Evolutionary conservation across 257 asterid genomes (phyloP), one percentile per base, ranked within the genome.

Genomic region (Salvia miltiorrhiza): DNA sequence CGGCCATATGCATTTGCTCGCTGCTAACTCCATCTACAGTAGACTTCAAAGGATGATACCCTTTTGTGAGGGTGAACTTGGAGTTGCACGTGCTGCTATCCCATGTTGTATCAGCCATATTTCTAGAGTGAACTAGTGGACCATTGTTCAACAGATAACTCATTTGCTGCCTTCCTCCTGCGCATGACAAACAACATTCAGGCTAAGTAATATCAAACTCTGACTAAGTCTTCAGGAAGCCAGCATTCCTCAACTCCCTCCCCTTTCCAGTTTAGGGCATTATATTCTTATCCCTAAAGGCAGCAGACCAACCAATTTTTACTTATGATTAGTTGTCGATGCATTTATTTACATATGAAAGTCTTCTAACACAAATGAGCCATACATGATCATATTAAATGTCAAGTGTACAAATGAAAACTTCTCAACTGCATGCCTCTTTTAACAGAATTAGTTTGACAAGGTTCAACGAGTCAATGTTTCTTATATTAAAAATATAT

Each of bases 11-110:
- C 75, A 85, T 69, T 70, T 77, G 84, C 75, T 81, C 85, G 11
- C 58, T 75, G 53, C 70, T 62, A 45, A 72, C 70, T 16, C 77
- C 87, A 57, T 79, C 67, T 80, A 78, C 85, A 32, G 20, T 77
- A 35, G 82, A 73, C 78, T 80, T 86, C 24, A 62, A 58, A 35
- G 84, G 56, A 75, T 67, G 56, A 75, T 67, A 77, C 53, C 73
- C 88, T 77, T 79, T 85, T 16, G 91, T 85, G 3, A 85, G 65
- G 24, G 95, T 85, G 83, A 90, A 91, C 86, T 82, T 88, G 70
- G 91, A 77, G 79, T 74, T 54, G 70, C 71, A 32, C 33, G 80
- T 56, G 76, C 73, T 57, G 76, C 74, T 78, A 45, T 83, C 85
- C 91, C 86, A 85, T 50, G 78, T 57, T 19, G 79, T 41, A 74